Conservation (phyloP, 164 flowering plant species). For the Litsea cubeba region DNA sequence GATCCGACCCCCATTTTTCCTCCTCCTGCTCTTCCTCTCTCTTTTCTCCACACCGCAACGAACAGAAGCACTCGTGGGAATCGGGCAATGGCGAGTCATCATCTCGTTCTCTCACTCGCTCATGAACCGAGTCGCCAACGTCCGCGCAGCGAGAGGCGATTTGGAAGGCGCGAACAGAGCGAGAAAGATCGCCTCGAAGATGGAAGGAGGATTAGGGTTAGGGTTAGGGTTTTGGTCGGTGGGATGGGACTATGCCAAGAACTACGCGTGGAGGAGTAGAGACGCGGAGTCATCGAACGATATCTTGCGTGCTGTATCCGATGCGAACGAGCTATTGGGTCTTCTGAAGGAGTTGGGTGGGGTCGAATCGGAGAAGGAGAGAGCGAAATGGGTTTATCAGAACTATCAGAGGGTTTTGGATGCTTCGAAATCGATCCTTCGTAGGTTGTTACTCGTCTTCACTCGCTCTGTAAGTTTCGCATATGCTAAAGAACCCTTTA, state of each 20-base stretch:
- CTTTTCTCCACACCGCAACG: background rate
- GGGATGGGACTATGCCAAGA: slow-evolving; percentile 14
- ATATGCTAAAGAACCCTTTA: too few relatives aligned
- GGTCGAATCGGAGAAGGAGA: slow-evolving; percentile 6
- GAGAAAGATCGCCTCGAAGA: slow-evolving; percentile 11
- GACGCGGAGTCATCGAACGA: background rate
- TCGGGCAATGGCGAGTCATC: slow-evolving; percentile 7
- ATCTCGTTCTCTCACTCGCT: slow-evolving; percentile 15
- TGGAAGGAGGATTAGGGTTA: slow-evolving; percentile 8
- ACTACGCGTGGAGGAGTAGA: slow-evolving; percentile 12
- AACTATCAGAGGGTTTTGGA: slow-evolving; percentile 10
- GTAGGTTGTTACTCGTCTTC: slow-evolving; percentile 7
- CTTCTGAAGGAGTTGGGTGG: slow-evolving; percentile 8
- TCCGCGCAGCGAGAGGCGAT: slow-evolving; percentile 15
- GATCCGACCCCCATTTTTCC: background rate
- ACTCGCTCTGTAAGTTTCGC: slow-evolving; percentile 7
- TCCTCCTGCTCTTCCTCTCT: background rate
- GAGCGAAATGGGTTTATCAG: slow-evolving; percentile 7
- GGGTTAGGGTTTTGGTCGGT: slow-evolving; percentile 8
- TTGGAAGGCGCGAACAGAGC: slow-evolving; percentile 14
- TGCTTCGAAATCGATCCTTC: slow-evolving; percentile 2
- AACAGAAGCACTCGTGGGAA: background rate
- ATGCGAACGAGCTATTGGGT: slow-evolving; percentile 11
- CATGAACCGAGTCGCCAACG: slow-evolving; percentile 16
- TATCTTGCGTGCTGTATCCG: slow-evolving; percentile 5